Percentiles rank a stretch among this genome's conserved stretches.
Conservation (phyloP, 192 early-diverging fungal genomes). For the Backusella sp. region DNA sequence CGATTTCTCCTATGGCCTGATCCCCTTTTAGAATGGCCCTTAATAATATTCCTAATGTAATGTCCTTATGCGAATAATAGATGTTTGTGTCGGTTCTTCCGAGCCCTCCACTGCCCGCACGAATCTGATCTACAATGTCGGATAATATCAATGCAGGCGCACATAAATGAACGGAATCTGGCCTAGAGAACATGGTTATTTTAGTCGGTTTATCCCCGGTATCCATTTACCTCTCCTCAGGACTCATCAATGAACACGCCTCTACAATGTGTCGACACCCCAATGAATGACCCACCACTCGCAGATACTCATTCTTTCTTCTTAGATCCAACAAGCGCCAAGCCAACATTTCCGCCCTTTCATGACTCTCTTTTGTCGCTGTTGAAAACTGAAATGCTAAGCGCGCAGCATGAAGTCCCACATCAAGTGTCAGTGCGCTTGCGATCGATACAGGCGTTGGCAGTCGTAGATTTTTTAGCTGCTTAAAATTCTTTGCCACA, state of each 20-base stretch:
- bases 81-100: constrained; percentile 27
- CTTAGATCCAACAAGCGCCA: constrained; percentile 25
- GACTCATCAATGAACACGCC: constrained; percentile 23
- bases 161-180: constrained; percentile 34
- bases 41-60: constrained; percentile 31
- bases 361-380: constrained; percentile 28
- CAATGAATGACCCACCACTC: constrained; percentile 36
- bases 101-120: constrained; percentile 8
- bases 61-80: constrained; percentile 32
- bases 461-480: constrained; percentile 18
- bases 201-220: not conserved
- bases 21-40: constrained; percentile 21
- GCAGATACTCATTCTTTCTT: constrained; percentile 23
- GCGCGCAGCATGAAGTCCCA: constrained; percentile 26
- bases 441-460: constrained; percentile 27
- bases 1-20: constrained; percentile 31
- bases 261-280: constrained; percentile 40
- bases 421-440: constrained; percentile 27
- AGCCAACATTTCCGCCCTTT: constrained; percentile 33
- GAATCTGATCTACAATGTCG: constrained; percentile 22
- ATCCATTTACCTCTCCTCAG: constrained; percentile 12
- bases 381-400: constrained; percentile 28
- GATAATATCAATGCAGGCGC: constrained; percentile 31
- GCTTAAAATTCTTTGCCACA: constrained; percentile 2
- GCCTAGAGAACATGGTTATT: constrained; percentile 8